Conservation (phyloP, 1,284 basidiomycete genomes). For the Thelephora terrestris region DNA sequence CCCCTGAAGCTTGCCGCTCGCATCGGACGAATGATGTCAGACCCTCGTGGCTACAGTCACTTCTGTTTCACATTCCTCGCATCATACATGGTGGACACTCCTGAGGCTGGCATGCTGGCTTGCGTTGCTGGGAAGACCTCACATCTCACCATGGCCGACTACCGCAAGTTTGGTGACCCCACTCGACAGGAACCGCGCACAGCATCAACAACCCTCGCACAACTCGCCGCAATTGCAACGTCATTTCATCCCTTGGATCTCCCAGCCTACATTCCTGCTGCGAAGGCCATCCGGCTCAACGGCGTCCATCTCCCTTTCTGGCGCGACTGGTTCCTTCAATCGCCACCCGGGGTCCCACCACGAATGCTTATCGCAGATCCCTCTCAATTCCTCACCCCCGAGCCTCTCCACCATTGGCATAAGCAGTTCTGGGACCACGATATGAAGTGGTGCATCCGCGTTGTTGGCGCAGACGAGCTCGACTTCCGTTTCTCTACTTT, state of each 20-base stretch:
- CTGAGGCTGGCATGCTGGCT: constrained; percentile 10
- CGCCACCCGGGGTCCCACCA: constrained; percentile 3
- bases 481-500: constrained; percentile 5
- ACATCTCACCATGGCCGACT: background rate
- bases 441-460: background rate
- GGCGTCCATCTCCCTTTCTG: no score
- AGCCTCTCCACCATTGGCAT: no score
- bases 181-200: background rate
- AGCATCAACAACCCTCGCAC: background rate
- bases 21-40: background rate
- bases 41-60: background rate
- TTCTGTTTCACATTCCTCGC: background rate
- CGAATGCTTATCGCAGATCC: no score
- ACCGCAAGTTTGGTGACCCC: background rate
- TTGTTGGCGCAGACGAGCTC: constrained; percentile 2
- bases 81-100: no score
- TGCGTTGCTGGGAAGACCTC: constrained; percentile 7
- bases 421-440: constrained; percentile 7
- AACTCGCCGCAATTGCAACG: background rate
- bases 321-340: constrained; percentile 5
- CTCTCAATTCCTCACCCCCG: no score
- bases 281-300: no score
- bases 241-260: background rate
- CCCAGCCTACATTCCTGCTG: background rate
- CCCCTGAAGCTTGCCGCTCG: no score